These are phyloP conservation scores for Mucor velutinosus DNA, from an alignment of 371 early-diverging fungal species.

Conservation along the genomic window DNA sequence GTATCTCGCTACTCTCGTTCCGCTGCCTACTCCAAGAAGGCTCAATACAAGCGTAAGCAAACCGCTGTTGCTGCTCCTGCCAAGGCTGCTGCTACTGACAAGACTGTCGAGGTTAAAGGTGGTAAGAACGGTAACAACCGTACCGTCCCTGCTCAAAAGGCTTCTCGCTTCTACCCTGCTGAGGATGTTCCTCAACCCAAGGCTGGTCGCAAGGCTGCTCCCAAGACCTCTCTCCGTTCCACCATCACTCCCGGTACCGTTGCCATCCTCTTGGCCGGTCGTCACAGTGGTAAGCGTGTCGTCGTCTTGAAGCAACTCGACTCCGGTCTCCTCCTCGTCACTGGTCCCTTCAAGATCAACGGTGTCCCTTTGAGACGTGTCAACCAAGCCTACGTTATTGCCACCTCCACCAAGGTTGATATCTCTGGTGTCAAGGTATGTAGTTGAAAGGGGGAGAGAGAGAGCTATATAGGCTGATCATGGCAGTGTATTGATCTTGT, in stretches of 20 bases:
- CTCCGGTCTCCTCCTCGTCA: slow-evolving; percentile 94
- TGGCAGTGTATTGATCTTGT: neutral
- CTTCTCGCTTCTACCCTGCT: slow-evolving; percentile 85
- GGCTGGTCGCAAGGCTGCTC: slow-evolving; percentile 80
- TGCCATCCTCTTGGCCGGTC: slow-evolving; percentile 95
- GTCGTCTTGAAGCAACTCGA: slow-evolving; percentile 97
- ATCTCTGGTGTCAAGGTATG: slow-evolving; percentile 73
- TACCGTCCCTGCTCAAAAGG: slow-evolving; percentile 72
- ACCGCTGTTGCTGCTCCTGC: slow-evolving; percentile 53
- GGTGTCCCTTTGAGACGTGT: slow-evolving; percentile 98
- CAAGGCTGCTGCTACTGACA: slow-evolving; percentile 60
- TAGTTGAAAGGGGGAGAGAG: neutral
- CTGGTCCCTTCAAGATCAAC: slow-evolving; percentile 98
- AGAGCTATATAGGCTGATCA: neutral
- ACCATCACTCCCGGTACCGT: slow-evolving; percentile 97
- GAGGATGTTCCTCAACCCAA: slow-evolving; percentile 83
- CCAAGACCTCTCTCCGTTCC: slow-evolving; percentile 76
- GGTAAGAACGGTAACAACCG: slow-evolving; percentile 87
- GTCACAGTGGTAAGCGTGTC: slow-evolving; percentile 97
- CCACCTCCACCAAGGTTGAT: slow-evolving; percentile 97
- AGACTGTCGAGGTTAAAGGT: slow-evolving; percentile 77
- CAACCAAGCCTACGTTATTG: slow-evolving; percentile 98
- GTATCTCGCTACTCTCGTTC: slow-evolving; percentile 85
- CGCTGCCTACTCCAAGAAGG: slow-evolving; percentile 79
- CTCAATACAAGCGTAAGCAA: slow-evolving; percentile 82